These are phyloP conservation scores for Cantharellus cinnabarinus DNA, from an alignment of 768 basidiomycete genomes.

Conservation along the genomic window DNA sequence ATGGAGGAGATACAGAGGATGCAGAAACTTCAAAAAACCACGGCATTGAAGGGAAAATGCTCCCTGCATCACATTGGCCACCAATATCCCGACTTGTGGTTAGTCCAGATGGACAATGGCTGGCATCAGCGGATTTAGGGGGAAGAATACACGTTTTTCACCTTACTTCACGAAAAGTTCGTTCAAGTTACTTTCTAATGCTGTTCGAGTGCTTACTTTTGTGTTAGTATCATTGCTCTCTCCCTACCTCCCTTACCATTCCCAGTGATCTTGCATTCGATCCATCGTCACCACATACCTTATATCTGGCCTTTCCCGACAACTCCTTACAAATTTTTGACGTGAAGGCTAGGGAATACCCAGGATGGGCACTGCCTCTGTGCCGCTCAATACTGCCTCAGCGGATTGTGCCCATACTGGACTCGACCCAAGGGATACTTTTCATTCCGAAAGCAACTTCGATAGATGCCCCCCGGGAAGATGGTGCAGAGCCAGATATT, in stretches of 20 bases:
- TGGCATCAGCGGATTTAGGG: slow-evolving; percentile 53
- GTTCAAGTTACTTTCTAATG: slow-evolving; percentile 5
- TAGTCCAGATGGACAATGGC: slow-evolving; percentile 80
- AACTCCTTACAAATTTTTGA: slow-evolving; percentile 75
- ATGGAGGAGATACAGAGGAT: neutral
- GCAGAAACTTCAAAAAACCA: neutral
- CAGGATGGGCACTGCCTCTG: slow-evolving; percentile 33
- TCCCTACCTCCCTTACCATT: slow-evolving; percentile 64
- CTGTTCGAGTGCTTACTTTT: neutral
- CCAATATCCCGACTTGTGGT: slow-evolving; percentile 41
- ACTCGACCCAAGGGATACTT: neutral
- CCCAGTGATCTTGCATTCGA: slow-evolving; percentile 56
- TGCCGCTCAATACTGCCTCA: slow-evolving; percentile 20
- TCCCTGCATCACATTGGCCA: slow-evolving; percentile 11
- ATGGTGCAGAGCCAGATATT: no score
- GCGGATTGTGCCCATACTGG: slow-evolving; percentile 12
- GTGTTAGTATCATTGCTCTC: slow-evolving; percentile 50
- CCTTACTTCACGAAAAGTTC: slow-evolving; percentile 55
- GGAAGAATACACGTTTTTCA: slow-evolving; percentile 65
- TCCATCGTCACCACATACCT: slow-evolving; percentile 28
- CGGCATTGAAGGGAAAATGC: neutral
- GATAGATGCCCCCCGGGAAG: no score
- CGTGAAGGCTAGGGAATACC: slow-evolving; percentile 59
- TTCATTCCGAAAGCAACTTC: slow-evolving; percentile 20
- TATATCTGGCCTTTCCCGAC: slow-evolving; percentile 62